Base-by-base conservation (phyloP, 129 eudicot species). In the Silybum marianum region DNA sequence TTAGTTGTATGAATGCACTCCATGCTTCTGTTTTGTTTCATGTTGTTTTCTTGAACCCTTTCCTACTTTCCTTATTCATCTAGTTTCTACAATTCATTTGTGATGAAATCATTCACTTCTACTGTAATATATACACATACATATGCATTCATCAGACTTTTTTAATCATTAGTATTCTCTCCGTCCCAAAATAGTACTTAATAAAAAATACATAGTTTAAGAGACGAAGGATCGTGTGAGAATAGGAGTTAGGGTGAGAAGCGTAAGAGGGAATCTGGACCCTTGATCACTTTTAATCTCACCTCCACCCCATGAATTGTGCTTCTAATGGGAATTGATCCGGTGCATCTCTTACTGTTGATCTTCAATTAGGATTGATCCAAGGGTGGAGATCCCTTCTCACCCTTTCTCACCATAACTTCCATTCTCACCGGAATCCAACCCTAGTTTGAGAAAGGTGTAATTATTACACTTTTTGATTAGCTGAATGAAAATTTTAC, bases 11-110 rank as follows among this genome's bases (percentile, higher is more conserved):
- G 66, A 25, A 21, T 65, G 69, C 14, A 1, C 39, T 62, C 28
- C 69, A 73, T 62, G 60, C 12, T 6, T 38, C 25, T 65, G 12
- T 36, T 77, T 63, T 63, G 60, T 62, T 63, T 65, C 16, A 39
- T 63, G 72, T 4, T 77, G 39, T 39, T 63, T 63, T 51, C 21
- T 38, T 36, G 72, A 77, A 77, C 24, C 66, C 23, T 58, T 58
- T 19, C n/a, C 23, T 5, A n/a, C 16, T 13, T 44, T 44, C 54
- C 54, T n/a, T 24, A 5, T 58, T 58, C 23, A 58, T 58, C 10
- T 2, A 58, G 66, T 58, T 65, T 65, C 69, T 65, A 65, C 6
- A 65, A 14, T 16, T 22, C 69, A 9, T 22, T 22, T 19, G 28
- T 65, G 69, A 19, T 21, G 69, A 65, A 9, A 65, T 9, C 30